Evolutionary conservation across 768 basidiomycete species (phyloP).

Genomic region (Kockovaella imperatae): DNA sequence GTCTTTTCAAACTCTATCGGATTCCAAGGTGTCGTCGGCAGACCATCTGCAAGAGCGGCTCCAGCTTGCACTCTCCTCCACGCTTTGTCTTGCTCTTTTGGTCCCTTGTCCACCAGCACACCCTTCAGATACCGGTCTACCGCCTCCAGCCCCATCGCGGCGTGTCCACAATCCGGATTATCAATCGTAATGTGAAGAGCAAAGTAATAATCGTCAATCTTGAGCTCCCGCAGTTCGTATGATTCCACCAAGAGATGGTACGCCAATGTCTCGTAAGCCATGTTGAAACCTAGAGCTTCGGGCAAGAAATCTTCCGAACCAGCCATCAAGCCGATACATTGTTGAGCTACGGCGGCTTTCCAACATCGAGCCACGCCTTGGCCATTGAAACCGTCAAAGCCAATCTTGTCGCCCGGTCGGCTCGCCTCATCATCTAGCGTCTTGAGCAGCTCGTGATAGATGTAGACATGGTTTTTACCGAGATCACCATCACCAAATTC

Average conservation of each 20-base stretch:
- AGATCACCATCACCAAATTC: constrained; percentile 42
- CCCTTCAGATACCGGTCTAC: constrained; percentile 33
- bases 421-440: constrained; percentile 9
- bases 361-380: constrained; percentile 32
- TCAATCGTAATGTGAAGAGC: constrained; percentile 40
- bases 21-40: constrained; percentile 31
- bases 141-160: constrained; percentile 29
- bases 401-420: constrained; percentile 13
- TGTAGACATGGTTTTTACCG: constrained; percentile 33
- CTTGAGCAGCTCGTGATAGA: constrained; percentile 29
- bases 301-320: constrained; percentile 29
- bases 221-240: constrained; percentile 31
- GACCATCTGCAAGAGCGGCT: constrained; percentile 28
- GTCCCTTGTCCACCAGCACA: constrained; percentile 21
- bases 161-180: constrained; percentile 36
- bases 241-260: constrained; percentile 38
- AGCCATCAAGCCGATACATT: constrained; percentile 33
- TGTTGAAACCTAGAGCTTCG: constrained; percentile 41
- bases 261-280: constrained; percentile 39
- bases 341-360: constrained; percentile 38
- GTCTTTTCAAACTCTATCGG: constrained; percentile 19
- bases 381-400: constrained; percentile 31
- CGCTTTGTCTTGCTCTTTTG: constrained; percentile 13
- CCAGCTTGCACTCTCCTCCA: constrained; percentile 34
- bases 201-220: constrained; percentile 39